These are phyloP conservation scores for Oenanthe sinensis DNA, from an alignment of 129 eudicot genomes.

Conservation along the genomic window DNA sequence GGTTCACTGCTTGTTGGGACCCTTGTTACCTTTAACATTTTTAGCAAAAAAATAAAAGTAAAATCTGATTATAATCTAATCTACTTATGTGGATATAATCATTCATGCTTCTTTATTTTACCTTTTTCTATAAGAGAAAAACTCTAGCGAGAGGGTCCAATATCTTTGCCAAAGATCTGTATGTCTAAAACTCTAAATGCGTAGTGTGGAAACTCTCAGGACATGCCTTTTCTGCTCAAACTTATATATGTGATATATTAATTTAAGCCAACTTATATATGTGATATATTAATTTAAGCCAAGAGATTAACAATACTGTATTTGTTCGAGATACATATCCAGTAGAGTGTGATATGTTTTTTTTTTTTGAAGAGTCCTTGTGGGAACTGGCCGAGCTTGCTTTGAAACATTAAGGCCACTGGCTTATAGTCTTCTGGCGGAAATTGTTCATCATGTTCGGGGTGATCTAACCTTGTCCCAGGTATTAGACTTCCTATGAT, in stretches of 20 bases:
- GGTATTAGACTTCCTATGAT: slow-evolving; percentile 34
- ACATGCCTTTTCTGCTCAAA: background rate
- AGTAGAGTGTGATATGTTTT: background rate
- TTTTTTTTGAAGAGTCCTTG: slow-evolving; percentile 65
- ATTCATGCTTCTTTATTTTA: background rate
- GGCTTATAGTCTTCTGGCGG: slow-evolving; percentile 96
- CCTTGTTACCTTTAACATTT: background rate
- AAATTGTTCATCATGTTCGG: slow-evolving; percentile 96
- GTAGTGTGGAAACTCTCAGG: background rate
- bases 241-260: background rate
- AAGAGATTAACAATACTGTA: background rate
- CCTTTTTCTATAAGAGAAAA: background rate
- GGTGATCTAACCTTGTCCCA: slow-evolving; percentile 86
- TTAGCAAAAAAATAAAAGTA: background rate
- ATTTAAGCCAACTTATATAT: background rate
- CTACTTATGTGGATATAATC: background rate
- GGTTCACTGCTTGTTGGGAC: background rate
- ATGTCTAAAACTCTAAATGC: background rate
- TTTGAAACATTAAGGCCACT: slow-evolving; percentile 89
- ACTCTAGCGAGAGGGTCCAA: background rate
- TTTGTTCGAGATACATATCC: background rate
- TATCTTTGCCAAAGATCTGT: background rate
- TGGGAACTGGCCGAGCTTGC: slow-evolving; percentile 99
- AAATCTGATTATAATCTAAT: background rate
- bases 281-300: background rate